Evolutionary conservation across 805 yeast species (phyloP).

Genomic region (Scheffersomyces lignosus): DNA sequence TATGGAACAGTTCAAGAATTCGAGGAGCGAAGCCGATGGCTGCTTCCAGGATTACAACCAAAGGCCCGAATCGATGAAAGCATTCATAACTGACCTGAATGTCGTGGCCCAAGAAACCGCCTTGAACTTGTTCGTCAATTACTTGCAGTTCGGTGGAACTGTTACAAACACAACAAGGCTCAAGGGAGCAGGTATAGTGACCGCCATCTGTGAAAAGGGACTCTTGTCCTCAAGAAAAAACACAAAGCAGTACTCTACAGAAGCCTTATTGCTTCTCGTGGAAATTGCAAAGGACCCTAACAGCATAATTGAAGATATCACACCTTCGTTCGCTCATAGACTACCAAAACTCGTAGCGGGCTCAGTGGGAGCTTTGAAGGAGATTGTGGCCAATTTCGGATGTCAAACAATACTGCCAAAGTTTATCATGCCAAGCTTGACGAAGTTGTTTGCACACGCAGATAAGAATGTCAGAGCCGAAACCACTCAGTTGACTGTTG

Average conservation of each 20-base stretch:
- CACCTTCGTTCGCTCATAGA: slow-evolving; percentile 61
- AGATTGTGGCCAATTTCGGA: slow-evolving; percentile 62
- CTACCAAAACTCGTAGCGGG: slow-evolving; percentile 81
- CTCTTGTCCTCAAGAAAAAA: slow-evolving; percentile 71
- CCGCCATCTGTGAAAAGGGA: slow-evolving; percentile 77
- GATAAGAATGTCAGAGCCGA: slow-evolving; percentile 85
- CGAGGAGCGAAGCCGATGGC: slow-evolving; percentile 56
- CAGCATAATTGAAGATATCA: slow-evolving; percentile 62
- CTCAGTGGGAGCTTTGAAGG: slow-evolving; percentile 54
- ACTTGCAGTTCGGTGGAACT: slow-evolving; percentile 57
- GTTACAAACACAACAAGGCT: slow-evolving; percentile 39
- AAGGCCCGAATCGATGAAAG: slow-evolving; percentile 56
- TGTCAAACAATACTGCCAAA: slow-evolving; percentile 56
- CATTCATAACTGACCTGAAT: slow-evolving; percentile 71
- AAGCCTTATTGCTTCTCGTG: slow-evolving; percentile 59
- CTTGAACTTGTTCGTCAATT: slow-evolving; percentile 52
- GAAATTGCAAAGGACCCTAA: slow-evolving; percentile 65
- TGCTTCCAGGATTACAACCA: slow-evolving; percentile 51
- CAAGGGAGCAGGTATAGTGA: slow-evolving; percentile 41
- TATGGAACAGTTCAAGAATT: slow-evolving; percentile 47
- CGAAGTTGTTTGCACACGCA: slow-evolving; percentile 78
- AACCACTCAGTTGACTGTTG: slow-evolving; percentile 66
- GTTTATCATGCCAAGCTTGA: slow-evolving; percentile 54
- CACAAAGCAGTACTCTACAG: slow-evolving; percentile 65
- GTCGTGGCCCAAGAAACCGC: slow-evolving; percentile 93